Base-by-base conservation (phyloP, 75 land plant genomes). In the Sequoia sempervirens region DNA sequence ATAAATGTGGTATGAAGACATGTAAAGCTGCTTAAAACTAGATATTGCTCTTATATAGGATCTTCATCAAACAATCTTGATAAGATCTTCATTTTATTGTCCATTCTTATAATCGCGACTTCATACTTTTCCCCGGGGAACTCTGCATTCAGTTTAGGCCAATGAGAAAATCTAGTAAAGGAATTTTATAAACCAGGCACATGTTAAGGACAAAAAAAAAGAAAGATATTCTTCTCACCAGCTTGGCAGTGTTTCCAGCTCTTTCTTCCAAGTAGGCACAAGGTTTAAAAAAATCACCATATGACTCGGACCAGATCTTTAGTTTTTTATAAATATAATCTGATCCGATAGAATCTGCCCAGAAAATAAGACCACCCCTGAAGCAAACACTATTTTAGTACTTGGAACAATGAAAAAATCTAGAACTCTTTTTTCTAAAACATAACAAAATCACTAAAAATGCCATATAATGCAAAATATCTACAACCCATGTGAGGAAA, bases 291-390 rank as follows among this genome's bases (percentile, higher is more conserved):
- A 94, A 96, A 58, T 66, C 89, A 43, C 99, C 99, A 84, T 93
- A 92, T 47, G 75, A 41, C 40, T 89, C 90, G 7, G 94, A 76
- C 98, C 98, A 97, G 46, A 84, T 88, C 86, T 90, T 89, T 86
- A 97, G 80, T 85, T 89, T 93, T 46, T 95, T 89, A 83, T 80
- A 87, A 34, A 97, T 89, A 82, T 94, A 92, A 68, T 89, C 89
- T 12, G 96, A 75, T 86, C 99, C 99, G 74, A 94, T 68, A 45
- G 91, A 82, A 84, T 96, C 98, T 30, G 97, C 99, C 98, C 99
- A 97, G 84, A 93, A 96, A 87, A 96, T 90, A 70, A 97, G 54
- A 5, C 99, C 99, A 5, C 99, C 98, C 90, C 99, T 96, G 89
- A 84, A 84, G 43, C 52, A 74, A 32, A 83, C 43, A 75, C 79